A percentile compares a stretch with the other conserved stretches of the same genome.
These are phyloP conservation scores for Penicillium desertorum DNA, from an alignment of 495 filamentous ascomycete species.

Conservation along the genomic window DNA sequence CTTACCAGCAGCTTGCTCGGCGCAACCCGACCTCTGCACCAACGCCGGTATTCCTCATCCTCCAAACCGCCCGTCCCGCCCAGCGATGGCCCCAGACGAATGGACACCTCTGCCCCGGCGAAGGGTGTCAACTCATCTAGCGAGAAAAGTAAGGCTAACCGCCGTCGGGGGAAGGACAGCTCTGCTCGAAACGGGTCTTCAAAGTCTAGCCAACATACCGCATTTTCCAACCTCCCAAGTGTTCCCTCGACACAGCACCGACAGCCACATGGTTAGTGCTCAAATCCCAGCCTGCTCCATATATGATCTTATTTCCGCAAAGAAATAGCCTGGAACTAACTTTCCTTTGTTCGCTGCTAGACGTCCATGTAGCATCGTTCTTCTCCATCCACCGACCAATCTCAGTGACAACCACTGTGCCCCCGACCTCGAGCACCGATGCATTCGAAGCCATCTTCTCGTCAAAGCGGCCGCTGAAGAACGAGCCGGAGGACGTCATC, in stretches of 20 bases:
- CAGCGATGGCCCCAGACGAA: constrained; percentile 45
- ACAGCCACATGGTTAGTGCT: constrained; percentile 63
- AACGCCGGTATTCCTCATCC: constrained; percentile 56
- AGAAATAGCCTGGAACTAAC: background rate
- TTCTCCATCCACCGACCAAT: constrained; percentile 96
- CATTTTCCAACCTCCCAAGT: constrained; percentile 65
- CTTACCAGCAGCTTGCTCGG: constrained; percentile 33
- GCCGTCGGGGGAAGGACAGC: constrained; percentile 41
- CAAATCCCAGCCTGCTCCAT: background rate
- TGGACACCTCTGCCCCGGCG: constrained; percentile 44
- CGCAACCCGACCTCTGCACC: constrained; percentile 43
- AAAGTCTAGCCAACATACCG: constrained; percentile 41
- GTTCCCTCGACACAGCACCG: constrained; percentile 83
- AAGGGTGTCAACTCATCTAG: constrained; percentile 41
- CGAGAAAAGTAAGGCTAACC: constrained; percentile 40
- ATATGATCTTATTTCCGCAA: background rate
- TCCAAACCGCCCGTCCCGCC: constrained; percentile 49
- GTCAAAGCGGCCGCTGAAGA: constrained; percentile 47
- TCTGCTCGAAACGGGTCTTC: constrained; percentile 36
- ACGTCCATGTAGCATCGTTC: constrained; percentile 84
- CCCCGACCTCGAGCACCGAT: constrained; percentile 65
- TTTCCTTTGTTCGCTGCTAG: constrained; percentile 44
- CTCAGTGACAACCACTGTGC: constrained; percentile 77
- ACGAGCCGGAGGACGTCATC: constrained; percentile 65
- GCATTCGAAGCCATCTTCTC: constrained; percentile 81